Base-by-base conservation (phyloP, 192 early-diverging fungal genomes). In the Powellomyces hirtus region DNA sequence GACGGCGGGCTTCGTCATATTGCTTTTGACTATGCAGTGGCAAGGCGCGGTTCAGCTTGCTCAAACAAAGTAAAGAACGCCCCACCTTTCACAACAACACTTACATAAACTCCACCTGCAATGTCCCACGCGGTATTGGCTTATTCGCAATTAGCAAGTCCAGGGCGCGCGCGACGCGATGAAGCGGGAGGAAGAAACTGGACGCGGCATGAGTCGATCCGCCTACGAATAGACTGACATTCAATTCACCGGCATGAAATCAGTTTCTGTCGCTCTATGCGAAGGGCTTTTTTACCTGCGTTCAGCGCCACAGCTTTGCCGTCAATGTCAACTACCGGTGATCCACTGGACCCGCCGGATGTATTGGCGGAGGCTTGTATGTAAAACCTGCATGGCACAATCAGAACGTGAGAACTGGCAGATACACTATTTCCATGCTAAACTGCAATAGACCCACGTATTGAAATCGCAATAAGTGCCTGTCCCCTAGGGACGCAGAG, bases 311-410 rank as follows among this genome's bases (percentile, higher is more conserved):
- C 85, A 1, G 90, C 90, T 51, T 83, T 81, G 56, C 90, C 90
- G 31, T 90, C 78, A 66, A 92, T 90, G 68, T 92, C 88, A 52
- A 92, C 83, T 1, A 92, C 90, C 30, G 90, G 90, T 0, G 87
- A 89, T 16, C 90, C 90, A 38, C 84, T 86, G 56, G 84, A 86
- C n/a, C 89, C 88, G 44, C 88, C 88, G 62, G 84, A 86, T 7
- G 88, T 88, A 73, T 83, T 86, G 8, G 89, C 84, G 0, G 87
- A 88, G 1, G 71, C 71, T 42, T 73, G 71, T n/a, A 73, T 73
- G 55, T 73, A 73, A 31, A 73, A 73, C 5, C 46, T 49, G 26
- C 5, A 18, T 18, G 40, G 18, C 40, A 8, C 40, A 18, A 42
- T 61, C 59, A 10, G 8, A 7, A 22, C 7, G 45, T 11, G 59